Evolutionary conservation across 148 eudicot genomes (phyloP), one percentile per base, ranked within the genome.

Genomic region (Euryodendron excelsum): DNA sequence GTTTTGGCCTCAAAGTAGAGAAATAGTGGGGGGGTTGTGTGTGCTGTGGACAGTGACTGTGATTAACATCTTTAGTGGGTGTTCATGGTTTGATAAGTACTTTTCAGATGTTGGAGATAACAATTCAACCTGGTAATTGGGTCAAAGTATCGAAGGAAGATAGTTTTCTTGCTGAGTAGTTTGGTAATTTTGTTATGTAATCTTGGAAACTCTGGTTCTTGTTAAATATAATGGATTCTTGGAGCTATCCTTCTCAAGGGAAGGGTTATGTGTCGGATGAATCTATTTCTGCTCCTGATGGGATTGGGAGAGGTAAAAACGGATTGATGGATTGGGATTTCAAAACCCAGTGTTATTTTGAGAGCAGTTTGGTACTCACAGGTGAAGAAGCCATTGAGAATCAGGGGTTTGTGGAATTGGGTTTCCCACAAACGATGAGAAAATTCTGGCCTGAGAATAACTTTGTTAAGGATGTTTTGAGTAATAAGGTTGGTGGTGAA

Each of bases 231-330:
- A 90, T 90, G 92, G 91, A 87, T 78, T 79, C 89, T 60, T 81
- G 91, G 87, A 79, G 87, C 79, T 87, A 83, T 86, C 85, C 81
- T 83, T 84, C 82, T 67, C 69, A 84, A 74, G 82, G 72, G 8
- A 85, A 82, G 77, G 78, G 82, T 74, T 77, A 83, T 81, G 80
- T 71, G 36, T 73, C 82, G 59, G 87, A 81, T 77, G 92, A 85
- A 23, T 73, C 89, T 63, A 55, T 78, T 53, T 47, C 84, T 28
- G 72, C 45, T 14, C 25, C 75, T 41, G 82, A 80, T 80, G 77
- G 70, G 45, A 69, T 72, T 45, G 34, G 31, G 37, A 83, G 81
- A 78, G 67, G 70, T 36, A 83, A 77, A 81, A 85, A 55, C 77
- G 80, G 68, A 10, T 13, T 77, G 11, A 61, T 77, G 63, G 88